phyloP scores from a whole-genome alignment of 495 filamentous ascomycete species.

The Penicillium antarcticum region DNA sequence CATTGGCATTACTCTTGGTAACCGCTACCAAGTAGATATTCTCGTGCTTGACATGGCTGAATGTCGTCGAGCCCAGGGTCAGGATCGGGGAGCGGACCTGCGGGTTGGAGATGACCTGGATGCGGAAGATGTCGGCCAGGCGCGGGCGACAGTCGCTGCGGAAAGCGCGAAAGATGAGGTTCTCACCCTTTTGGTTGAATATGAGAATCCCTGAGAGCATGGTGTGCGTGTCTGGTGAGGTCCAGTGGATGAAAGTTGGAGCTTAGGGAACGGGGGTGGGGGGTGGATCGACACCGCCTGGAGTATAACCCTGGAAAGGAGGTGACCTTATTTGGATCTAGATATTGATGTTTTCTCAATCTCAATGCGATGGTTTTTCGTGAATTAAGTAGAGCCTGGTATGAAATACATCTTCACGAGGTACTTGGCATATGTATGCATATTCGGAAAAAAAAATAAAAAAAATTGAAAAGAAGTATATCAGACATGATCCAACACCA shows the following conservation, averaged over 20 bases:
- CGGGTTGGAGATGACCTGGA: slow-evolving; percentile 98
- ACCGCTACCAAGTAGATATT: slow-evolving; percentile 98
- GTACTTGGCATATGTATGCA: too few relatives aligned
- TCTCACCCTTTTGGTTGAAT: slow-evolving; percentile 99
- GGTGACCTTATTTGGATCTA: neutral
- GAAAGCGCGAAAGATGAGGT: slow-evolving; percentile 98
- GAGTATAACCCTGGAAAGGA: slow-evolving; percentile 7
- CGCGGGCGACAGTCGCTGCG: slow-evolving; percentile 95
- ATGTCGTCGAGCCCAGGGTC: slow-evolving; percentile 95
- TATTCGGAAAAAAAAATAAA: too few relatives aligned
- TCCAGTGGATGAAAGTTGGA: slow-evolving; percentile 10
- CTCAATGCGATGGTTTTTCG: too few relatives aligned
- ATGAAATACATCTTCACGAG: too few relatives aligned
- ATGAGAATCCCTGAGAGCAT: slow-evolving; percentile 97
- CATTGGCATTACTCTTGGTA: slow-evolving; percentile 99
- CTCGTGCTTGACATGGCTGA: slow-evolving; percentile 99
- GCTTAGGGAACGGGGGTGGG: slow-evolving; percentile 21
- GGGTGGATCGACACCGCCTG: slow-evolving; percentile 31
- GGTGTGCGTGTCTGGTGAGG: slow-evolving; percentile 25
- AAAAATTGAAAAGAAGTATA: too few relatives aligned
- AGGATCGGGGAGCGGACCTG: slow-evolving; percentile 97
- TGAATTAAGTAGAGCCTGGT: neutral
- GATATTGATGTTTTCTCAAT: neutral
- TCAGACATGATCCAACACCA: too few relatives aligned
- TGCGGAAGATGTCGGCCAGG: slow-evolving; percentile 97